These are phyloP conservation scores for Neurospora africana DNA, from an alignment of 495 filamentous ascomycete species.

Conservation along the genomic window DNA sequence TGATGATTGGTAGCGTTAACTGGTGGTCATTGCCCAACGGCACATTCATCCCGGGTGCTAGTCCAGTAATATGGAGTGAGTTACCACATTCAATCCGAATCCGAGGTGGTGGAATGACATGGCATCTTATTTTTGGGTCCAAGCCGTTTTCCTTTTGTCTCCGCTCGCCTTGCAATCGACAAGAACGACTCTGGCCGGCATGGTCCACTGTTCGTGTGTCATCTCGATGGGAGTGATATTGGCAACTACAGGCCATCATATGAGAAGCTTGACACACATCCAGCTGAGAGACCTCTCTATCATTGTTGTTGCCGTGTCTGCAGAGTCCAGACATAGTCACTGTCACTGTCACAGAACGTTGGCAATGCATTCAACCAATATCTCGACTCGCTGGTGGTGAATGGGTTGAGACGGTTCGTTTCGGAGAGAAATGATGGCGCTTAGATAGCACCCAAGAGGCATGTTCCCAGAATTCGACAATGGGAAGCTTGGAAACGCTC, in stretches of 20 bases:
- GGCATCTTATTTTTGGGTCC: background rate
- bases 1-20: background rate
- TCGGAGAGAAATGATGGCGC: background rate
- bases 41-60: background rate
- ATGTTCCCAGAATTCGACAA: background rate
- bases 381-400: background rate
- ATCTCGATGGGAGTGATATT: background rate
- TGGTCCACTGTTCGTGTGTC: background rate
- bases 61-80: background rate
- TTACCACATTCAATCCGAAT: background rate
- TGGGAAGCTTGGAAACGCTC: background rate
- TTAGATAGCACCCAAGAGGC: background rate
- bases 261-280: background rate
- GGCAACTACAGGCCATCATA: background rate
- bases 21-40: background rate
- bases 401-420: background rate
- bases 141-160: background rate
- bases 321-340: slow-evolving; percentile 9
- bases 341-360: slow-evolving; percentile 14
- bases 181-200: background rate
- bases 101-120: background rate
- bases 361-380: slow-evolving; percentile 9
- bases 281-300: background rate
- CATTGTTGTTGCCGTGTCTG: background rate
- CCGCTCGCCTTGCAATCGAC: background rate